Percentiles rank a stretch among this genome's conserved stretches.
Conservation (phyloP, 768 basidiomycete species). For the Mycena haematopus region DNA sequence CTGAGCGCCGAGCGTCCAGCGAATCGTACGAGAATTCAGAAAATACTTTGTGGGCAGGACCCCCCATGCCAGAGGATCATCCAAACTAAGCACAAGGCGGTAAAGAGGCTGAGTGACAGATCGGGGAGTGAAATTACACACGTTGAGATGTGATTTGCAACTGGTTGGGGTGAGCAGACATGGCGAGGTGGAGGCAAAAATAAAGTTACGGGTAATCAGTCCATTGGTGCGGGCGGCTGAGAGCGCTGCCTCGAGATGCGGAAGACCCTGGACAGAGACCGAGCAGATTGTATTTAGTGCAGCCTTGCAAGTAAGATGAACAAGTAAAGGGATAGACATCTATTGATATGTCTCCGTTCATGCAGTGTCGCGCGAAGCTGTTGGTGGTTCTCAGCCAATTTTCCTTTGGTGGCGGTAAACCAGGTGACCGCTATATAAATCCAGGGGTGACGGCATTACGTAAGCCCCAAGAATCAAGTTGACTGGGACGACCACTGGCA, state of each 20-base stretch:
- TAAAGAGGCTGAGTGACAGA: constrained; percentile 9
- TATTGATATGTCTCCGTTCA: neutral
- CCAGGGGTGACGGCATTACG: neutral
- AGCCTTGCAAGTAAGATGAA: constrained; percentile 82
- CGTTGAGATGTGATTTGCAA: constrained; percentile 95
- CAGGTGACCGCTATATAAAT: neutral
- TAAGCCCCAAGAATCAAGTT: constrained; percentile 1
- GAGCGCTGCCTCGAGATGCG: constrained; percentile 68
- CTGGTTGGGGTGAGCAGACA: constrained; percentile 45
- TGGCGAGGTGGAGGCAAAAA: constrained; percentile 19
- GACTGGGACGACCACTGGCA: constrained; percentile 20
- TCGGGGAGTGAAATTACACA: constrained; percentile 44
- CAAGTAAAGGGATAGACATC: constrained; percentile 30
- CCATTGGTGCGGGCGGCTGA: constrained; percentile 51
- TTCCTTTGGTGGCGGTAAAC: too few relatives aligned
- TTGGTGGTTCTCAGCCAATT: neutral
- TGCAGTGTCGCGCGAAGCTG: neutral
- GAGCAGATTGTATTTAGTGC: constrained; percentile 74
- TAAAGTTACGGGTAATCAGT: constrained; percentile 33
- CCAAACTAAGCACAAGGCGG: constrained; percentile 57
- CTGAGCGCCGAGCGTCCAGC: constrained; percentile 93
- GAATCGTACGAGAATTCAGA: constrained; percentile 61
- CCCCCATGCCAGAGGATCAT: constrained; percentile 91
- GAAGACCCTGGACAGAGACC: constrained; percentile 74
- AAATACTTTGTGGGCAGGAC: constrained; percentile 72